Base-by-base conservation (phyloP, 768 basidiomycete species). In the Termitomyces heimii region DNA sequence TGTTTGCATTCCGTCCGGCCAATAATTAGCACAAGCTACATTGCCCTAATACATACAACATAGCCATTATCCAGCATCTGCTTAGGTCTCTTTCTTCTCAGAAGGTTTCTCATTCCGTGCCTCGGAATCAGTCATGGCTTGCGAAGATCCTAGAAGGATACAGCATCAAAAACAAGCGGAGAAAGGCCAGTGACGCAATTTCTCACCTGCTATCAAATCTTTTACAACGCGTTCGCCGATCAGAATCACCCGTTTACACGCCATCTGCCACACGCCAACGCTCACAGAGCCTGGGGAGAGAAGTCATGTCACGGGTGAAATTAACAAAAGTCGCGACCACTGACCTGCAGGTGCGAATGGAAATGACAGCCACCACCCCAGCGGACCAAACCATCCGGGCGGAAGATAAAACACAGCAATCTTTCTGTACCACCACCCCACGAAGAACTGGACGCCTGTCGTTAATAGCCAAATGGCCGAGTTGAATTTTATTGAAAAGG, bases 331-430 rank as follows among this genome's bases (percentile, higher is more conserved):
- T 24, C 37, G 13, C 22, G 14, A 37, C n/a, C 14, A 71, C 82
- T 56, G 47, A 90, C 92, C 94, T 67, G 75, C 77, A 0, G 96
- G 96, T 20, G 95, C 96, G 62, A 92, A 94, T 49, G 96, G 96
- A 58, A 98, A 80, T 28, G 91, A 79, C 55, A 98, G 72, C 76
- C 89, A 87, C 94, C 95, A 97, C 7, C 77, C 83, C 32, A 94
- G 72, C 4, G 92, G 92, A 7, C 92, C 92, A 55, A 95, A 82
- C 95, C 95, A 98, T 29, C 87, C 87, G 32, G 80, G 75, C 4
- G 97, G 97, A 6, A 98, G 82, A 72, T 86, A 99, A 72, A 99
- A 98, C 40, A 98, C 92, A 9, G 96, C 85, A n/a, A 85, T 70
- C 60, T 82, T 88, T 60, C 95, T 81, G 72, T 93, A 94, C 87